Percentiles rank a stretch among this genome's conserved stretches.
Evolutionary conservation across 371 early-diverging fungal species (phyloP).

Genomic region (Apophysomyces elegans): DNA sequence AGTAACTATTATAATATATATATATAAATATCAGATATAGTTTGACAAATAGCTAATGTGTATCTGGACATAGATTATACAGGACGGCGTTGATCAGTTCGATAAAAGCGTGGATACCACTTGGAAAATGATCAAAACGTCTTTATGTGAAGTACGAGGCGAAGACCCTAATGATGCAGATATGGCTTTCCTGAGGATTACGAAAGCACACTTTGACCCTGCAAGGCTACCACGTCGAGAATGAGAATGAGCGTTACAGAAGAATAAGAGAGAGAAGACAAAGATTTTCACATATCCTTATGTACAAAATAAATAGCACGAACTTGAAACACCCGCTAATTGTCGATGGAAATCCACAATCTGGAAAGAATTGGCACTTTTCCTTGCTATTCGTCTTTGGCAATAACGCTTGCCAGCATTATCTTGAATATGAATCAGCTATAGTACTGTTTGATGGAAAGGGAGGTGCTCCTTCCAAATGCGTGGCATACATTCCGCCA

Average conservation of each 20-base stretch:
- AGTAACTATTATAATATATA: conserved; percentile 21
- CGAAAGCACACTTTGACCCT: conserved; percentile 33
- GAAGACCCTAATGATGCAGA: conserved; percentile 13
- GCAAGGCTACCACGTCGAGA: conserved; percentile 14
- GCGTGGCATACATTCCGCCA: too few relatives aligned
- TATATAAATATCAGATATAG: too few relatives aligned
- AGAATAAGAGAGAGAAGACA: background rate
- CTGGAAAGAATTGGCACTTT: too few relatives aligned
- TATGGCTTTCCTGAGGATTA: conserved; percentile 14
- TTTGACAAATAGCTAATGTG: background rate
- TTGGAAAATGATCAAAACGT: conserved; percentile 21
- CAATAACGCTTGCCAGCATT: too few relatives aligned
- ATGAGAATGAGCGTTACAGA: background rate
- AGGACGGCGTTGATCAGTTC: conserved; percentile 24
- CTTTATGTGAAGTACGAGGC: conserved; percentile 10
- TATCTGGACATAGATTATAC: conserved; percentile 22
- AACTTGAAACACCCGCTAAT: too few relatives aligned
- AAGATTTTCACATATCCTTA: background rate
- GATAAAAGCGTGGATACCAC: conserved; percentile 24
- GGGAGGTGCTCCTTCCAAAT: too few relatives aligned
- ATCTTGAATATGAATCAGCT: too few relatives aligned
- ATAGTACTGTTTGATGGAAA: too few relatives aligned
- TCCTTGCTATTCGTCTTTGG: too few relatives aligned
- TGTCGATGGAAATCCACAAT: too few relatives aligned
- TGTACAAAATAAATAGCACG: background rate